These are phyloP conservation scores for Thamnidium elegans DNA, from an alignment of 192 early-diverging fungal genomes.

Conservation along the genomic window DNA sequence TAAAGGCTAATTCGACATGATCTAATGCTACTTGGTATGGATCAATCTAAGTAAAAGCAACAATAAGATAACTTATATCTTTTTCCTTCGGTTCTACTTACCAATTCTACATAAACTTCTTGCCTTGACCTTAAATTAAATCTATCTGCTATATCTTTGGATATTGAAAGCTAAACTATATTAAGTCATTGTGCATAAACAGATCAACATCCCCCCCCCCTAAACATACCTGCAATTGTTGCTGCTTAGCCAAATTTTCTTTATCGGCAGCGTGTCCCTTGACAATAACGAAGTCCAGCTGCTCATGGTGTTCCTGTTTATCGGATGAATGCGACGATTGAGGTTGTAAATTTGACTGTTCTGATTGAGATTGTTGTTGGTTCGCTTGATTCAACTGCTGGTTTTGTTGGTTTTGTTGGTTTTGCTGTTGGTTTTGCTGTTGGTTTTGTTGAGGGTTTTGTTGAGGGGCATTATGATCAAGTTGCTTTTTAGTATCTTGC, in stretches of 20 bases:
- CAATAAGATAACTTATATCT: neutral
- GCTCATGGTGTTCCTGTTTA: neutral
- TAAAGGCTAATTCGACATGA: constrained; percentile 83
- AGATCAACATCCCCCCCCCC: neutral
- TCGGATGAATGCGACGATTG: neutral
- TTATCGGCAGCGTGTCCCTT: constrained; percentile 51
- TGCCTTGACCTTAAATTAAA: constrained; percentile 59
- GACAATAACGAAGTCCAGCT: constrained; percentile 44
- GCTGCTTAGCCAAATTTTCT: constrained; percentile 45
- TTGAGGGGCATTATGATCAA: neutral
- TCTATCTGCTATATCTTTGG: constrained; percentile 60
- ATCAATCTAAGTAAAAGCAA: constrained; percentile 52
- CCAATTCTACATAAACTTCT: constrained; percentile 63
- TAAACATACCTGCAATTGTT: constrained; percentile 54
- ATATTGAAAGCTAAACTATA: constrained; percentile 60
- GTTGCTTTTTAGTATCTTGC: neutral
- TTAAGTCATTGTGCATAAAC: neutral
- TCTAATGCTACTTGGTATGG: constrained; percentile 63
- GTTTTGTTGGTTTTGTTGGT: constrained; percentile 4
- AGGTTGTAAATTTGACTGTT: neutral
- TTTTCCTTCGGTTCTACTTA: constrained; percentile 11
- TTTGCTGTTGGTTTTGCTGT: constrained; percentile 3
- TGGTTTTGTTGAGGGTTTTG: neutral
- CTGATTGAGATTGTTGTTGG: constrained; percentile 9
- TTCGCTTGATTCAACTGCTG: neutral